phyloP scores from a whole-genome alignment of 2,329 filamentous ascomycete species.

The Penicillium hesseltinei region DNA sequence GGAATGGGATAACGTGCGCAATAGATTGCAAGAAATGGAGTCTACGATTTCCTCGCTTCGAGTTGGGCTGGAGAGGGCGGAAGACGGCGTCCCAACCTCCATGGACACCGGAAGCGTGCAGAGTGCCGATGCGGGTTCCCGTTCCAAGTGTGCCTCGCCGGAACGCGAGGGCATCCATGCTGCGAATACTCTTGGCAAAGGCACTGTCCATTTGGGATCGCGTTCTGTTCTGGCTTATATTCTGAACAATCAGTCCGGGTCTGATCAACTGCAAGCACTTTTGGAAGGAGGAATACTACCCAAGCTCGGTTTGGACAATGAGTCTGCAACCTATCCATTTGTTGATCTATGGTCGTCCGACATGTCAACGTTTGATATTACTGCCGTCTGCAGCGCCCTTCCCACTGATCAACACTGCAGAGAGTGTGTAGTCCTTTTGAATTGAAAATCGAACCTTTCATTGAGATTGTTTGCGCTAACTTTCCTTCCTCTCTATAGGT shows the following conservation, averaged over 20 bases:
- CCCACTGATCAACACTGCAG: constrained; percentile 59
- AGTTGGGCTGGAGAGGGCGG: constrained; percentile 39
- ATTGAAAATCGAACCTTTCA: background rate
- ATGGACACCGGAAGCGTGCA: constrained; percentile 33
- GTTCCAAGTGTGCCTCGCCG: constrained; percentile 36
- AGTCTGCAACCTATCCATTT: constrained; percentile 64
- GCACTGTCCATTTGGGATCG: constrained; percentile 61
- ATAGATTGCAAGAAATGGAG: constrained; percentile 45
- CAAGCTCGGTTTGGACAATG: constrained; percentile 62
- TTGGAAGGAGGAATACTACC: constrained; percentile 62
- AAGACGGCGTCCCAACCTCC: constrained; percentile 28
- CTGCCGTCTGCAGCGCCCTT: constrained; percentile 58
- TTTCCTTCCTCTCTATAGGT: constrained; percentile 31
- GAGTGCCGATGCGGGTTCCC: constrained; percentile 31
- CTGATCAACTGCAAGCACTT: constrained; percentile 52
- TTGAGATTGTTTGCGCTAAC: constrained; percentile 5
- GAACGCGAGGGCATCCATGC: constrained; percentile 59
- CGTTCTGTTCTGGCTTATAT: constrained; percentile 63
- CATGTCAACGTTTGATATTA: constrained; percentile 56
- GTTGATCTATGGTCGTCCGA: constrained; percentile 65
- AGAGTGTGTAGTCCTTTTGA: constrained; percentile 37
- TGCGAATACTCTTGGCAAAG: constrained; percentile 58
- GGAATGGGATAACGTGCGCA: constrained; percentile 46
- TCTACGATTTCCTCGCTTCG: constrained; percentile 41
- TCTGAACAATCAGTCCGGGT: constrained; percentile 53